Evolutionary conservation across 2,329 filamentous ascomycete genomes (phyloP).

Genomic region (Leptoxyphium fumago): DNA sequence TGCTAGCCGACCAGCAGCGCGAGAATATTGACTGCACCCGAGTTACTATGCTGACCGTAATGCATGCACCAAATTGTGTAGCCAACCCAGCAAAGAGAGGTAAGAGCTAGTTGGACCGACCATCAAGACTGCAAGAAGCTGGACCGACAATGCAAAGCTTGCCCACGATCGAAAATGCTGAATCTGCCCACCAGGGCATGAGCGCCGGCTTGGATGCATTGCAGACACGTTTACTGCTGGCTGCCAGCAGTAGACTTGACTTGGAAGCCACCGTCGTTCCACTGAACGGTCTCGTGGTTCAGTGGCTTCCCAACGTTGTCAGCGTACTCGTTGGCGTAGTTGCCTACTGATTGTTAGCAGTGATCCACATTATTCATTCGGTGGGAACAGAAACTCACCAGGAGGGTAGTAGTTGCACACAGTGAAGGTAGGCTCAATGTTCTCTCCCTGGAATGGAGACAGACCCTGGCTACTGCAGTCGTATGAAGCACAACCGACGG

Average conservation of each 20-base stretch:
- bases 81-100: too few relatives aligned
- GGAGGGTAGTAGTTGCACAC: conserved; percentile 76
- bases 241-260: not conserved
- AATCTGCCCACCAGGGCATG: too few relatives aligned
- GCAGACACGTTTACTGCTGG: not conserved
- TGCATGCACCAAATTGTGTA: too few relatives aligned
- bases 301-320: conserved; percentile 35
- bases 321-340: conserved; percentile 39
- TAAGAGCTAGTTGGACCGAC: too few relatives aligned
- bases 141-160: too few relatives aligned
- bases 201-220: too few relatives aligned
- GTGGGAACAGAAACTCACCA: conserved; percentile 38
- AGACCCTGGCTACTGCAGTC: conserved; percentile 39
- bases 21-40: too few relatives aligned
- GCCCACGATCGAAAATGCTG: too few relatives aligned
- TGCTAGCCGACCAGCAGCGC: too few relatives aligned
- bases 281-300: conserved; percentile 22
- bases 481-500: conserved; percentile 48
- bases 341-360: conserved; percentile 26
- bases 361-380: not conserved
- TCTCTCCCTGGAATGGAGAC: conserved; percentile 27
- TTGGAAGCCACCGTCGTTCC: conserved; percentile 8
- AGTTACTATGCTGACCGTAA: too few relatives aligned
- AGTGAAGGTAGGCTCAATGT: conserved; percentile 48
- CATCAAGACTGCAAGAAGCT: too few relatives aligned